Evolutionary conservation across 2,329 filamentous ascomycete genomes (phyloP), one percentile per base, ranked within the genome.

Genomic region (Akanthomyces dipterigenus): DNA sequence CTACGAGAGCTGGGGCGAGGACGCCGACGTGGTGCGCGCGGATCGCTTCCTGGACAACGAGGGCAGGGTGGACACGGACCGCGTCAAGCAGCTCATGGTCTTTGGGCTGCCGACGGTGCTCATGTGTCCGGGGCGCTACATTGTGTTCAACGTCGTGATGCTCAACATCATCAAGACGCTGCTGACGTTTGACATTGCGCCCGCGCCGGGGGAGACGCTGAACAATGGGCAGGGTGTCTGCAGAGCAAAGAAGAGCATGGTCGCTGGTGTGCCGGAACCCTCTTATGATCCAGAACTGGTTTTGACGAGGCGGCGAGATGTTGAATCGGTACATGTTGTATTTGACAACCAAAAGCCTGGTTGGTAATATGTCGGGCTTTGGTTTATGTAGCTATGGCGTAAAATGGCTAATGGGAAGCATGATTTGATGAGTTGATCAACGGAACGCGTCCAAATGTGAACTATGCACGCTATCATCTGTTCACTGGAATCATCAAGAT

Each of bases 291-390:
- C 49, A 20, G 20, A 54, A 18, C 31, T 60, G 38, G 40, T 60
- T 9, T 38, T 60, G 40, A 60, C 57, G 28, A n/a, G 48, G n/a
- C 56, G 56, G 2, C 20, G 20, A 16, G 40, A 18, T 20, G 12
- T 60, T n/a, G 57, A 45, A 8, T 54, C 57, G 26, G 36, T 60
- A 26, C 46, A 45, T 46, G 18, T 60, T 5, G 46, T 28, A 9
- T 60, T 60, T 46, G 57, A 60, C 28, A 60, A 60, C 40, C 57
- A 60, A 24, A 60, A 53, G 38, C 57, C 57, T 8, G 57, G 57
- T 3, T 60, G 57, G 57, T 60, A 54, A 36, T 7, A 26, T 3
- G 9, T 6, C 9, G 3, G 26, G 9, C 14, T 12, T 18, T 18
- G 12, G n/a, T 24, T 22, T 8, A 3, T 51, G 36, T 51, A 51